Evolutionary conservation across 257 asterid species (phyloP).

Genomic region (Lycium ferocissimum): DNA sequence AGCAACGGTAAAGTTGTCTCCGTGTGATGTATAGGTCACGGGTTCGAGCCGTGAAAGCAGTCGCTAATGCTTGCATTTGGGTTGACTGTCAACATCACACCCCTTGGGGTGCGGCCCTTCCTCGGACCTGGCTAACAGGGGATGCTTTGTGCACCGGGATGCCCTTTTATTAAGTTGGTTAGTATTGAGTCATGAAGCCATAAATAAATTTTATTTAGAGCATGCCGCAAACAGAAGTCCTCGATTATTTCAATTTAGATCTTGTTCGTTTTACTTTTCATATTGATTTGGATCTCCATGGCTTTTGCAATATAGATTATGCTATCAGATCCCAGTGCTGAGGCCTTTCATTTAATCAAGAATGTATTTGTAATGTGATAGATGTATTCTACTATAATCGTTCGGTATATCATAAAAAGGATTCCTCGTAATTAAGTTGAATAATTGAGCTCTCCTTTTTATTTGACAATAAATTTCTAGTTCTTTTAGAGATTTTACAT

Average conservation of each 20-base stretch:
- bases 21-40: too few species aligned
- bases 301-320: not conserved
- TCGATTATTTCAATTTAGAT: not conserved
- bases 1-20: too few species aligned
- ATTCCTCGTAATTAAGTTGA: not conserved
- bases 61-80: too few species aligned
- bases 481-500: not conserved
- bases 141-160: too few species aligned
- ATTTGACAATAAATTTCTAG: not conserved
- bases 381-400: not conserved
- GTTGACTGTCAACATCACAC: too few species aligned
- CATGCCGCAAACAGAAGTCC: not conserved
- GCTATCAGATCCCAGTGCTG: not conserved
- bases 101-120: too few species aligned
- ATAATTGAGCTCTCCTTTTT: not conserved
- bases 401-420: not conserved
- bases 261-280: not conserved
- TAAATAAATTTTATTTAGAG: constrained; percentile 6
- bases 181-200: not conserved
- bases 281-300: constrained; percentile 12
- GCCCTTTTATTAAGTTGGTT: not conserved
- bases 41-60: too few species aligned
- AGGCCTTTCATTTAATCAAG: constrained; percentile 16
- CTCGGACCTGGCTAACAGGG: too few species aligned
- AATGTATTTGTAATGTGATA: not conserved